A percentile compares a stretch with the other conserved stretches of the same genome.
These are phyloP conservation scores for Carex scoparia DNA, from an alignment of 176 grass and related monocot species.

Conservation along the genomic window DNA sequence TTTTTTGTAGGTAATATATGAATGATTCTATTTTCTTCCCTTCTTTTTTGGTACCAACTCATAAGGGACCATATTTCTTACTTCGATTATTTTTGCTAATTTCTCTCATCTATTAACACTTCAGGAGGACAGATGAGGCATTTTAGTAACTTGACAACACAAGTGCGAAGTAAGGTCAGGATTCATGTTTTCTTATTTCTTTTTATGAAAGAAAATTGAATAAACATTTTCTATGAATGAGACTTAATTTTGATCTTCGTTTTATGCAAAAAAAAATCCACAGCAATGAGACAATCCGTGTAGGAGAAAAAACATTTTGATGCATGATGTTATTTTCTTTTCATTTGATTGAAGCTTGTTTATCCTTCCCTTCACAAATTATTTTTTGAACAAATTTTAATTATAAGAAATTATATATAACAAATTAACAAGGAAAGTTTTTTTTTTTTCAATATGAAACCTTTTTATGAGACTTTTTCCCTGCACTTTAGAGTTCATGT, in stretches of 20 bases:
- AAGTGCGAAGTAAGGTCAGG: slow-evolving; percentile 22
- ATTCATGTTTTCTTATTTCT: not conserved
- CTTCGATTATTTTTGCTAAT: not conserved
- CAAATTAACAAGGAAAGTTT: not conserved
- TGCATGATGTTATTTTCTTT: not conserved
- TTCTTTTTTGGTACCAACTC: not conserved
- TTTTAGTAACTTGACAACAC: not conserved
- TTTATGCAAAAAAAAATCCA: not conserved
- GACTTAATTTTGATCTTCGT: not conserved
- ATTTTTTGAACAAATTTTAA: not conserved
- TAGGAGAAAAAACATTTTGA: not conserved
- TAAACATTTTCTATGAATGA: not conserved
- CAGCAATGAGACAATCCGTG: not conserved
- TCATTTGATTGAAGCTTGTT: not conserved
- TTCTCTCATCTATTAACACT: not conserved
- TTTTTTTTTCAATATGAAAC: not conserved
- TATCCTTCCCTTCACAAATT: not conserved
- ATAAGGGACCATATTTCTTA: not conserved
- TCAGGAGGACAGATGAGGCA: not conserved
- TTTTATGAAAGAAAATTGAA: not conserved
- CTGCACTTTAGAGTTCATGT: not conserved
- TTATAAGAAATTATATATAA: not conserved
- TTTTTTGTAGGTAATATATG: no score
- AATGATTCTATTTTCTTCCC: not conserved
- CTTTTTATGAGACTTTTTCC: not conserved